Evolutionary conservation across 495 filamentous ascomycete genomes (phyloP).

Genomic region (Penicillium riverlandense): DNA sequence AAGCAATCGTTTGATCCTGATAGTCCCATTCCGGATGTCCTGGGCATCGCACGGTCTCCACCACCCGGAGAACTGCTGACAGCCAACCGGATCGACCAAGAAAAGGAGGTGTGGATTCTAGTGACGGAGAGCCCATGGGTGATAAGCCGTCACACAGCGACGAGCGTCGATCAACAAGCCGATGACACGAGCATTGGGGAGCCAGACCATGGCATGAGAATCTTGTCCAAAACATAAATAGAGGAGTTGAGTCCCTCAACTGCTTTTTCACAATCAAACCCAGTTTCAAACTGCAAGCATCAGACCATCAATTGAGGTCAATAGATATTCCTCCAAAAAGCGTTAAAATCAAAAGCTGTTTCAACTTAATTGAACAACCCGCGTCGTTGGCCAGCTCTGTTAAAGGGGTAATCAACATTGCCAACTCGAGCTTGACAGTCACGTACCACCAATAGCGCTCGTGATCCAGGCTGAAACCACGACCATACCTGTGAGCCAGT

Average conservation of each 20-base stretch:
- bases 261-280: conserved; percentile 20
- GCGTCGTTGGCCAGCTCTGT: conserved; percentile 14
- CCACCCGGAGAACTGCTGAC: conserved; percentile 23
- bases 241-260: conserved; percentile 22
- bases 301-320: conserved; percentile 10
- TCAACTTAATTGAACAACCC: conserved; percentile 19
- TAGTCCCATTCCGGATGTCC: conserved; percentile 26
- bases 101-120: conserved; percentile 22
- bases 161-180: conserved; percentile 29
- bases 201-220: conserved; percentile 18
- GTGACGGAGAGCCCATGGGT: conserved; percentile 24
- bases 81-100: conserved; percentile 29
- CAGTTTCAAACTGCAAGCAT: conserved; percentile 29
- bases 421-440: background rate
- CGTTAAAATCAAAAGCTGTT: conserved; percentile 17
- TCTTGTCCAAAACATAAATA: conserved; percentile 42
- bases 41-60: conserved; percentile 34
- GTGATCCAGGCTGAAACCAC: conserved; percentile 29
- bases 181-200: conserved; percentile 17
- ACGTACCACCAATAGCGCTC: conserved; percentile 27
- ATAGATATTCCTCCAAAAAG: conserved; percentile 18
- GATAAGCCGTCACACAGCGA: conserved; percentile 34
- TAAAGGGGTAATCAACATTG: conserved; percentile 7
- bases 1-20: conserved; percentile 30
- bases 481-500: conserved; percentile 25